These are phyloP conservation scores for Xanthoceras sorbifolium DNA, from an alignment of 345 rosid species.

Conservation along the genomic window DNA sequence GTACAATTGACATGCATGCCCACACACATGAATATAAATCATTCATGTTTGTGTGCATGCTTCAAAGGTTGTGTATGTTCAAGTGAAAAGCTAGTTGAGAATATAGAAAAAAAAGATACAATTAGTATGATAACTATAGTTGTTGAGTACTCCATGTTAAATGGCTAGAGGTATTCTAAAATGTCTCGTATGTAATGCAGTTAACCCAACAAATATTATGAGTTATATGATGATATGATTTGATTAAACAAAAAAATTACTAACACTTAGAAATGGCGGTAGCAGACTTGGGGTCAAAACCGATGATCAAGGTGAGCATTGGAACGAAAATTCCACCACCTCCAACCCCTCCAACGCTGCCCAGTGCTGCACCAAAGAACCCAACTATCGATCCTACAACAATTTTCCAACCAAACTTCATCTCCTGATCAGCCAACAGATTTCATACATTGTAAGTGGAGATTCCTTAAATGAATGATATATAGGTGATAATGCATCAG, in stretches of 20 bases:
- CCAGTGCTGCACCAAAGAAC: slow-evolving; percentile 68
- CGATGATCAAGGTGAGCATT: slow-evolving; percentile 63
- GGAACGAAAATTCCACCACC: slow-evolving; percentile 87
- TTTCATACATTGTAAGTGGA: neutral
- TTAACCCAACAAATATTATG: too few relatives aligned
- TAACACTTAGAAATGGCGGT: slow-evolving; percentile 72
- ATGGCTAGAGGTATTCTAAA: too few relatives aligned
- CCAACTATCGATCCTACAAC: slow-evolving; percentile 58
- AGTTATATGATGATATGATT: neutral
- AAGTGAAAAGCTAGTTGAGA: too few relatives aligned
- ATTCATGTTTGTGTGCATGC: too few relatives aligned
- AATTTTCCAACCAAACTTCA: slow-evolving; percentile 60
- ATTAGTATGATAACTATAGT: too few relatives aligned
- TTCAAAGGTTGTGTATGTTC: too few relatives aligned
- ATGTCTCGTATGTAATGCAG: too few relatives aligned
- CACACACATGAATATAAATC: too few relatives aligned
- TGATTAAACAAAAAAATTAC: slow-evolving; percentile 4
- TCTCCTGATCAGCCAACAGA: slow-evolving; percentile 43
- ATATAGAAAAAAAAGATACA: too few relatives aligned
- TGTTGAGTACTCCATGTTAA: too few relatives aligned
- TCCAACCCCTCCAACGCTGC: slow-evolving; percentile 75
- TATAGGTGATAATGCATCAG: too few relatives aligned
- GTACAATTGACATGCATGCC: neutral
- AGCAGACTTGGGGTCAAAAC: slow-evolving; percentile 72
- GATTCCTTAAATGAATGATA: neutral